Evolutionary conservation across 2,329 filamentous ascomycete genomes (phyloP).

Genomic region (Fusarium beomiforme): DNA sequence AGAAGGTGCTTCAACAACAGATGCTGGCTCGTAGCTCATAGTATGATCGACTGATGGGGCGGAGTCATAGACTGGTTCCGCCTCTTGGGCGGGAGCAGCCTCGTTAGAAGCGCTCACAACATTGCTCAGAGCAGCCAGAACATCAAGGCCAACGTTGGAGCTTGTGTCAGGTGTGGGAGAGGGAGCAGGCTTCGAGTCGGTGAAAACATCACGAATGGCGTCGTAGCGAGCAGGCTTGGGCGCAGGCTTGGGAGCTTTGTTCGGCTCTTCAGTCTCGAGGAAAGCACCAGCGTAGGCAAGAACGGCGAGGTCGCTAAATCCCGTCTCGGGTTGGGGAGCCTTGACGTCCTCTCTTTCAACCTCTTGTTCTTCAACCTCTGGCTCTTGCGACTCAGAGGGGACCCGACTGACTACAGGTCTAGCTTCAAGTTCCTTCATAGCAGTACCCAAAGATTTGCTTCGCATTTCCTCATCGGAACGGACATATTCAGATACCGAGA

Average conservation of each 20-base stretch:
- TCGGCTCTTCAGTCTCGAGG: conserved; percentile 43
- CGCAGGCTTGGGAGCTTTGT: conserved; percentile 38
- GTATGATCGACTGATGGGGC: neutral
- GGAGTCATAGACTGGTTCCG: neutral
- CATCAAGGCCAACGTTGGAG: conserved; percentile 43
- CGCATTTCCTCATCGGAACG: conserved; percentile 48
- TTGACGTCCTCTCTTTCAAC: conserved; percentile 35
- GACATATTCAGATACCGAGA: conserved; percentile 48
- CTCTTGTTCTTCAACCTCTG: conserved; percentile 38
- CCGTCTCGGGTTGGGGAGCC: conserved; percentile 36
- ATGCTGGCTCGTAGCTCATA: conserved; percentile 18
- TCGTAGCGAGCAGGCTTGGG: conserved; percentile 50
- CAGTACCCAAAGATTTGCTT: conserved; percentile 50
- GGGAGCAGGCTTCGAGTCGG: conserved; percentile 47
- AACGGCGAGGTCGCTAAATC: conserved; percentile 45
- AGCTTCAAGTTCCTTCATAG: conserved; percentile 46
- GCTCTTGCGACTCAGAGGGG: conserved; percentile 43
- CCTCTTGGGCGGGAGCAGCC: conserved; percentile 14
- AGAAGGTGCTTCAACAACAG: conserved; percentile 8
- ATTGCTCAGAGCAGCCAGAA: conserved; percentile 50
- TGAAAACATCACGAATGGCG: conserved; percentile 56
- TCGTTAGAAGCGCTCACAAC: conserved; percentile 43
- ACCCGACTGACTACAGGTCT: conserved; percentile 43
- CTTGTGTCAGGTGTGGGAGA: conserved; percentile 40
- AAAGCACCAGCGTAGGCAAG: conserved; percentile 47